A percentile compares a stretch with the other conserved stretches of the same genome.
Conservation (phyloP, 805 yeast species). For the Phaffomyces antillensis region DNA sequence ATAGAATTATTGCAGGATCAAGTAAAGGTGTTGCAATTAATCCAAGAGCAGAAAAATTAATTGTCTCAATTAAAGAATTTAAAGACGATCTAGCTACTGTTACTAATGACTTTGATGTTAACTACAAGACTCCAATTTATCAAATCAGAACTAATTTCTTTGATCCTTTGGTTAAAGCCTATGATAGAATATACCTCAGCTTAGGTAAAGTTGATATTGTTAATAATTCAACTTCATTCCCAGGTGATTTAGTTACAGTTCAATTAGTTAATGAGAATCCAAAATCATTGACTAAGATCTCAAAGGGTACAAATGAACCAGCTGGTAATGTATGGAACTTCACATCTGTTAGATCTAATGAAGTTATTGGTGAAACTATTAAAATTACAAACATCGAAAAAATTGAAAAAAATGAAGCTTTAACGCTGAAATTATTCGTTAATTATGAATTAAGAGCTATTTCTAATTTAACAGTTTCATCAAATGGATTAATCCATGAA, state of each 20-base stretch:
- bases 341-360: slow-evolving; percentile 64
- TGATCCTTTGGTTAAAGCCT: slow-evolving; percentile 53
- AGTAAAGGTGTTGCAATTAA: slow-evolving; percentile 72
- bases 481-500: slow-evolving; percentile 40
- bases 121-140: slow-evolving; percentile 46
- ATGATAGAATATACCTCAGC: slow-evolving; percentile 54
- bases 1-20: slow-evolving; percentile 70
- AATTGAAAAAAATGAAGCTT: slow-evolving; percentile 42
- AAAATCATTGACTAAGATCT: slow-evolving; percentile 44
- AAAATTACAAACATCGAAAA: slow-evolving; percentile 52
- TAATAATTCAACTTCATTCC: slow-evolving; percentile 22
- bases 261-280: slow-evolving; percentile 50
- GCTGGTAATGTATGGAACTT: slow-evolving; percentile 56
- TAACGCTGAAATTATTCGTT: slow-evolving; percentile 48
- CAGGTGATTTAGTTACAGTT: slow-evolving; percentile 28
- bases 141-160: slow-evolving; percentile 58
- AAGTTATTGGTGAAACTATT: slow-evolving; percentile 64
- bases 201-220: slow-evolving; percentile 42
- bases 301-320: slow-evolving; percentile 61
- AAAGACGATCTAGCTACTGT: slow-evolving; percentile 35
- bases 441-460: slow-evolving; percentile 61
- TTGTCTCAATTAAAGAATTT: slow-evolving; percentile 68
- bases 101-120: slow-evolving; percentile 27
- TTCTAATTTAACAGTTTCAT: slow-evolving; percentile 44
- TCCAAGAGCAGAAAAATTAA: slow-evolving; percentile 68